Evolutionary conservation across 176 grass and related monocot species (phyloP).

Genomic region (Typha latifolia): DNA sequence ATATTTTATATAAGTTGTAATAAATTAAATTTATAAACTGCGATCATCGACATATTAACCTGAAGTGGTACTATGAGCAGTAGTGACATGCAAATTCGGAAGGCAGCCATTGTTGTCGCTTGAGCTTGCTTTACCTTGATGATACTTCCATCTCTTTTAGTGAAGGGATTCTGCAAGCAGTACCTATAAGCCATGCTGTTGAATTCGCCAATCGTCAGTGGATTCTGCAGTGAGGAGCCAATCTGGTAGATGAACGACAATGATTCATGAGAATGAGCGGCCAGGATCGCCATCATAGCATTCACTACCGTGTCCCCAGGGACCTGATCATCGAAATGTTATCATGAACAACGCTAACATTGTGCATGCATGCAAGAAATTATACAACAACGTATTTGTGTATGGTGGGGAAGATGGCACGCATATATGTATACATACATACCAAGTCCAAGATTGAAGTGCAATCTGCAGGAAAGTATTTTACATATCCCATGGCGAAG

Average conservation of each 20-base stretch:
- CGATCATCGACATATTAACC: neutral
- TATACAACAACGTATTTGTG: neutral
- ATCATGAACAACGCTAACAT: neutral
- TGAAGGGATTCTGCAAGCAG: neutral
- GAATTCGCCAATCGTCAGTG: neutral
- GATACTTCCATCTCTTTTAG: neutral
- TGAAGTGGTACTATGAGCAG: neutral
- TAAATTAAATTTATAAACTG: neutral
- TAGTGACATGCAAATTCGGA: neutral
- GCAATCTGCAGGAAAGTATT: conserved; percentile 13
- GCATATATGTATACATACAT: neutral
- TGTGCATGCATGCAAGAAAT: neutral
- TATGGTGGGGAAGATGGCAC: neutral
- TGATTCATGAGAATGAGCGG: neutral
- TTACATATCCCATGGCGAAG: conserved; percentile 13
- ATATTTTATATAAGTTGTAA: neutral
- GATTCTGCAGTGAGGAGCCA: neutral
- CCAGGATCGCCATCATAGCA: neutral
- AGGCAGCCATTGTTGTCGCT: neutral
- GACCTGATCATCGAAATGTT: neutral
- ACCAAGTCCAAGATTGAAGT: conserved; percentile 19
- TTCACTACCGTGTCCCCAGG: neutral
- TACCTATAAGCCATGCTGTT: neutral
- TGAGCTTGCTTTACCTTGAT: neutral
- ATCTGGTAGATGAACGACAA: neutral